Base-by-base conservation (phyloP, 2,329 filamentous ascomycete species). In the Nigrograna mackinnonii region DNA sequence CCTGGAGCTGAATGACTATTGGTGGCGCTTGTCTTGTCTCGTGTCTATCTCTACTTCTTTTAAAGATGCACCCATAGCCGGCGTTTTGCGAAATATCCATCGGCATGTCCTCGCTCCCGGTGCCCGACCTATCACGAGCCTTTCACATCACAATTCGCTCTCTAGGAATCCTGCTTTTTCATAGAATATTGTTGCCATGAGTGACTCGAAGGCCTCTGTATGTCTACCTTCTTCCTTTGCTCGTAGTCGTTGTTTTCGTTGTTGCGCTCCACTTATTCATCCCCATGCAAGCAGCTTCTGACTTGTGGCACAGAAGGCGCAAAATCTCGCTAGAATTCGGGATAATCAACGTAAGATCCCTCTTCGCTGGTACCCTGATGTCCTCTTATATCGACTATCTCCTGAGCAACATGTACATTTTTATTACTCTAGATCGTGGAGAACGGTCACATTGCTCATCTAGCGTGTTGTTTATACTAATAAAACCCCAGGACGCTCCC, bases 321-420 rank as follows among this genome's bases (percentile, higher is more conserved):
- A 70, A 39, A 73, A 73, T 39, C 67, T 76, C 22, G 78, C 80
- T 35, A 83, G 86, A 44, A 85, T 90, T 52, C 80, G 87, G 50
- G 85, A 91, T 57, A 91, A 91, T 57, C 87, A 91, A 63, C 78
- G 64, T 67, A 51, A 57, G 60, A 49, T 21, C 17, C 14, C 32
- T 19, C 18, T 16, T n/a, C n/a, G n/a, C n/a, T n/a, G 24, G 7
- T 20, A 22, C 7, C 17, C 34, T 36, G 13, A 12, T 13, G 7
- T 22, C 17, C 19, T 36, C 34, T 9, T 7, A 17, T 7, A 17
- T 11, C 16, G 7, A 7, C 31, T n/a, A n/a, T n/a, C n/a, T n/a
- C n/a, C n/a, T n/a, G n/a, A n/a, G n/a, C n/a, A n/a, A n/a, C n/a
- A n/a, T n/a, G n/a, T n/a, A n/a, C n/a, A n/a, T n/a, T n/a, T n/a